Conservation (phyloP, 306 rosid genomes). For the Prunus mume region DNA sequence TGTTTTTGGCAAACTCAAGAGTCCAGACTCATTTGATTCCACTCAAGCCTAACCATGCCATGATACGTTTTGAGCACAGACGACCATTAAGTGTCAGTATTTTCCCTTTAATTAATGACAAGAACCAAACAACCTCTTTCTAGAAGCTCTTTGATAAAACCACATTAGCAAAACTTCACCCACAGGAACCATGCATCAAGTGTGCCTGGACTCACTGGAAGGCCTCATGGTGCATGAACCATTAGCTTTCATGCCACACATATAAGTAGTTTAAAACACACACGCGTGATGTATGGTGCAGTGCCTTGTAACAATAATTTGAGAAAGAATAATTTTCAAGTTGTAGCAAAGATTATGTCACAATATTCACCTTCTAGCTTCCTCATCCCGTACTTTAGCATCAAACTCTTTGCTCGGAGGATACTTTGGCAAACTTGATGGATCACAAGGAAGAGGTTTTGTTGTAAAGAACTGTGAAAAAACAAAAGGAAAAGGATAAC, state of each 20-base stretch:
- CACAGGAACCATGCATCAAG: background rate
- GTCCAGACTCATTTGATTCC: background rate
- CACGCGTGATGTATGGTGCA: background rate
- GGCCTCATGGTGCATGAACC: background rate
- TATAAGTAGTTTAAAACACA: background rate
- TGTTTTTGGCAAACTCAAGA: background rate
- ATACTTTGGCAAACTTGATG: slow-evolving; percentile 90
- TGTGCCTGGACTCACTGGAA: background rate
- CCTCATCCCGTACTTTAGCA: slow-evolving; percentile 93
- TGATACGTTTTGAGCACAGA: background rate
- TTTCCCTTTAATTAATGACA: background rate
- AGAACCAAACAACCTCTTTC: background rate
- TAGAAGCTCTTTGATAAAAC: background rate
- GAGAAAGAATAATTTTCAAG: background rate
- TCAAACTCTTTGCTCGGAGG: slow-evolving; percentile 99
- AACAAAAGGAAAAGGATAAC: slow-evolving; percentile 7
- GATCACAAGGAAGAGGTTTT: slow-evolving; percentile 96
- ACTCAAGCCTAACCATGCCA: background rate
- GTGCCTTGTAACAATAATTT: background rate
- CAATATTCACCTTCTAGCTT: slow-evolving; percentile 79
- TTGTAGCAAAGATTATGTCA: slow-evolving; percentile 11
- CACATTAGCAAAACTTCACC: background rate
- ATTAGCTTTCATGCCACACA: background rate
- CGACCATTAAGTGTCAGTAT: background rate
- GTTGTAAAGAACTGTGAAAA: slow-evolving; percentile 69